These are phyloP conservation scores for Magnaporthiopsis rhizophila DNA, from an alignment of 2,329 filamentous ascomycete species.

Conservation along the genomic window DNA sequence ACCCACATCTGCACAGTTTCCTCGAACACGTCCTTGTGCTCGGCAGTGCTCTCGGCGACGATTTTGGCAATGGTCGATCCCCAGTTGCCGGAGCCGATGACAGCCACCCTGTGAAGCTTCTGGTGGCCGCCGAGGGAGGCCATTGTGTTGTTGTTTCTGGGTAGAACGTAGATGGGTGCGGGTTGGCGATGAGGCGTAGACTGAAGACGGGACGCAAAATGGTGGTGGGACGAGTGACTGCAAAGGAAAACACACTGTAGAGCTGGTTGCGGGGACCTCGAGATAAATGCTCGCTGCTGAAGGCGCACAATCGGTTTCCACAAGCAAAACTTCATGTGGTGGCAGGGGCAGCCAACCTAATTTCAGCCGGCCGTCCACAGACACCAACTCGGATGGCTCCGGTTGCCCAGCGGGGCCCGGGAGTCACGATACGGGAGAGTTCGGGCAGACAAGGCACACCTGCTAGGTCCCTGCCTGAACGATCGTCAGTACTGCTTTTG, in stretches of 20 bases:
- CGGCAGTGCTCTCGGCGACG: constrained; percentile 81
- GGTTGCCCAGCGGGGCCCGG: background rate
- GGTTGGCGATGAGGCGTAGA: no score
- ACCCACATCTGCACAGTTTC: constrained; percentile 97
- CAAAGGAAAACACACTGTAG: no score
- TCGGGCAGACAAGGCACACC: no score
- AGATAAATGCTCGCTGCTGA: background rate
- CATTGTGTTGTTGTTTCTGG: constrained; percentile 14
- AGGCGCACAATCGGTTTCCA: background rate
- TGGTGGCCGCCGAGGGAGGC: constrained; percentile 37
- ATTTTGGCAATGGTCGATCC: constrained; percentile 97
- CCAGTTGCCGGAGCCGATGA: constrained; percentile 97
- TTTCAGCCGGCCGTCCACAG: background rate
- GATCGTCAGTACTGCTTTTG: background rate
- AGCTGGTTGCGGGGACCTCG: no score
- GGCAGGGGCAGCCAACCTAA: background rate
- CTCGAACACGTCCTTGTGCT: constrained; percentile 74
- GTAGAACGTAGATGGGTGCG: no score
- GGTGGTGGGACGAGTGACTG: no score
- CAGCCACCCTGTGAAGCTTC: constrained; percentile 84
- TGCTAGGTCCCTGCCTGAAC: no score
- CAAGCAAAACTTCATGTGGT: background rate
- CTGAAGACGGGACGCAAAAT: no score
- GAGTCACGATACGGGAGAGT: background rate
- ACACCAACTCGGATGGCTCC: background rate